Base-by-base conservation (phyloP, 768 basidiomycete species). In the Sarcomyxa edulis region DNA sequence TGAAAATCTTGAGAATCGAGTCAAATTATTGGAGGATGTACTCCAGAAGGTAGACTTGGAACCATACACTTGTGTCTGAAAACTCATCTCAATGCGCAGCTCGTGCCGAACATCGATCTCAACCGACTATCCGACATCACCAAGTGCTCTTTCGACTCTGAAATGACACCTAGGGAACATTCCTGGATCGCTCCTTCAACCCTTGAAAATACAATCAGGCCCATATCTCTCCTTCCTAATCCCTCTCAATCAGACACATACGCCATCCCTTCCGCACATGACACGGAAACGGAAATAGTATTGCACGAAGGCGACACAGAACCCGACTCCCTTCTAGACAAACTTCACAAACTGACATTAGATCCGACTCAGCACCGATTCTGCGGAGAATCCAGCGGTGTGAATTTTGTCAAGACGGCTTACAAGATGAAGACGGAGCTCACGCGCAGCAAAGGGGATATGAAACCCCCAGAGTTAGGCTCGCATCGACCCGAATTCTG, bases 1-100 rank as follows among this genome's bases (percentile, higher is more conserved):
- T n/a, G 77, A 84, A 49, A 68, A 64, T 35, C 58, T 83, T 9
- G 81, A 84, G 56, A 72, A 56, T 50, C 65, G 78, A 19, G 48
- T 83, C 6, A 71, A 75, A 43, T 78, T 76, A 50, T 65, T 83
- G 61, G 78, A 84, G 44, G 71, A 67, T 28, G 65, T 83, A n/a
- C 56, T 81, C 11, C 58, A 52, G 32, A 57, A 54, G 46, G 69
- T 70, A 31, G 40, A 59, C 50, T 8, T 26, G n/a, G 20, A 22
- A 12, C 19, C 5, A 24, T n/a, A 20, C 6, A 15, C 14, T 3
- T 29, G 16, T 25, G 22, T 29, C 29, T n/a, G n/a, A n/a, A n/a
- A 14, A 42, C 12, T 15, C n/a, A 84, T 82, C 63, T 86, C 32
- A 78, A 74, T 48, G 81, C 83, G 9, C 76, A 83, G 34, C 72